Percentiles rank a stretch among this genome's conserved stretches.
Evolutionary conservation across 768 basidiomycete species (phyloP).

Genomic region (Tulasnella sp.): DNA sequence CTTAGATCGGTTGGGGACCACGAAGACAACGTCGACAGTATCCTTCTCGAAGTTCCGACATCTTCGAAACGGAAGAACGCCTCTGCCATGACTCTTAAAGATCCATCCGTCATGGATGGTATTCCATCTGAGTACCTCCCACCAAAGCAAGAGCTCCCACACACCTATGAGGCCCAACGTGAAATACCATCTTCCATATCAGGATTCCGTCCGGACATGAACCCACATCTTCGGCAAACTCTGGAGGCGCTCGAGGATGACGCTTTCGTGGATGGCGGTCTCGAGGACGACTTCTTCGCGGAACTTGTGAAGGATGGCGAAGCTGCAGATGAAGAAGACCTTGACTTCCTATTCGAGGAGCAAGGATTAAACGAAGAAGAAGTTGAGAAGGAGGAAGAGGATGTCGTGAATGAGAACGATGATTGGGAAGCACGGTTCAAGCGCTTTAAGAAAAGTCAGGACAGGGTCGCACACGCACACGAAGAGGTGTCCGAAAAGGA

Average conservation of each 20-base stretch:
- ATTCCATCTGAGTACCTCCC: conserved; percentile 57
- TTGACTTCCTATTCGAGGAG: conserved; percentile 59
- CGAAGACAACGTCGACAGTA: conserved; percentile 70
- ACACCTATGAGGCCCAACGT: conserved; percentile 49
- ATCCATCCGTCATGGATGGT: background rate
- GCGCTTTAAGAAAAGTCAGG: conserved; percentile 54
- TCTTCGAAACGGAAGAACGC: conserved; percentile 25
- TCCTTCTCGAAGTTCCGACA: conserved; percentile 65
- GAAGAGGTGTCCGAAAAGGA: conserved; percentile 33
- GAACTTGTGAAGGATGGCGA: conserved; percentile 65
- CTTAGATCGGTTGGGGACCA: conserved; percentile 64
- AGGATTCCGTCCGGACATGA: conserved; percentile 92
- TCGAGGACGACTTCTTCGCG: conserved; percentile 66
- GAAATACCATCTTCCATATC: conserved; percentile 70
- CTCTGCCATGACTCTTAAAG: conserved; percentile 30
- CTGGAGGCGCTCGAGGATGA: conserved; percentile 94
- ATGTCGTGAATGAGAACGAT: conserved; percentile 24
- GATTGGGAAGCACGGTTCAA: conserved; percentile 75
- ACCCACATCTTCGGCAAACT: conserved; percentile 85
- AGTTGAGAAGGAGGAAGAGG: conserved; percentile 19
- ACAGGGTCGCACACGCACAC: conserved; percentile 21
- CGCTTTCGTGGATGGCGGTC: conserved; percentile 71
- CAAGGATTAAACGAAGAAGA: conserved; percentile 31
- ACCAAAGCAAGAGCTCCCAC: conserved; percentile 59
- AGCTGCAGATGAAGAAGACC: conserved; percentile 44